These are phyloP conservation scores for Pseudozyma sp. DNA, from an alignment of 1,284 basidiomycete species.

Conservation along the genomic window DNA sequence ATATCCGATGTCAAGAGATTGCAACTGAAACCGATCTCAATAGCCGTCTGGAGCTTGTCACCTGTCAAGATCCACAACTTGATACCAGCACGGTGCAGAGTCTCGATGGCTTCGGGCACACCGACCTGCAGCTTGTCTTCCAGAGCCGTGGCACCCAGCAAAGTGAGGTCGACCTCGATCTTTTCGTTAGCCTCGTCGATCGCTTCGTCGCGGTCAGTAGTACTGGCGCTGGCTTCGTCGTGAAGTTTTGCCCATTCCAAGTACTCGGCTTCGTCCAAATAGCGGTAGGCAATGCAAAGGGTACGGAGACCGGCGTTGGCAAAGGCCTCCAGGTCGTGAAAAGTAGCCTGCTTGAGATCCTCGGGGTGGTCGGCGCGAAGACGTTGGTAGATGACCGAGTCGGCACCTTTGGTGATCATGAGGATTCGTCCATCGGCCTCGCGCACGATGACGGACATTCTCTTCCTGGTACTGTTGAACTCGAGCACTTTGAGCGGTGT, in stretches of 20 bases:
- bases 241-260: conserved; percentile 82
- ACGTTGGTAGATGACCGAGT: conserved; percentile 91
- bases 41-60: conserved; percentile 96
- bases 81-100: conserved; percentile 90
- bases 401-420: conserved; percentile 95
- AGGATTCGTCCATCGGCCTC: conserved; percentile 83
- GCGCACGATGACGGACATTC: conserved; percentile 91
- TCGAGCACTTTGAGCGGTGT: conserved; percentile 84
- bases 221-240: conserved; percentile 81
- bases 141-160: conserved; percentile 92
- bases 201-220: conserved; percentile 85
- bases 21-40: conserved; percentile 80
- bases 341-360: conserved; percentile 80
- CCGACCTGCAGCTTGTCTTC: conserved; percentile 98
- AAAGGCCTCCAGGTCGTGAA: conserved; percentile 88
- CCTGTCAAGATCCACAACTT: conserved; percentile 97
- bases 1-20: conserved; percentile 61
- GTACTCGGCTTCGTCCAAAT: conserved; percentile 85
- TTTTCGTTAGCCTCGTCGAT: conserved; percentile 87
- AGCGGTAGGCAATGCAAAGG: conserved; percentile 86
- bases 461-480: conserved; percentile 91
- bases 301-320: conserved; percentile 93
- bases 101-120: conserved; percentile 94
- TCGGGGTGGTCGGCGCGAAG: conserved; percentile 81
- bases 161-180: conserved; percentile 83